These are phyloP conservation scores for Mucor racemosus DNA, from an alignment of 371 early-diverging fungal genomes.

Conservation along the genomic window DNA sequence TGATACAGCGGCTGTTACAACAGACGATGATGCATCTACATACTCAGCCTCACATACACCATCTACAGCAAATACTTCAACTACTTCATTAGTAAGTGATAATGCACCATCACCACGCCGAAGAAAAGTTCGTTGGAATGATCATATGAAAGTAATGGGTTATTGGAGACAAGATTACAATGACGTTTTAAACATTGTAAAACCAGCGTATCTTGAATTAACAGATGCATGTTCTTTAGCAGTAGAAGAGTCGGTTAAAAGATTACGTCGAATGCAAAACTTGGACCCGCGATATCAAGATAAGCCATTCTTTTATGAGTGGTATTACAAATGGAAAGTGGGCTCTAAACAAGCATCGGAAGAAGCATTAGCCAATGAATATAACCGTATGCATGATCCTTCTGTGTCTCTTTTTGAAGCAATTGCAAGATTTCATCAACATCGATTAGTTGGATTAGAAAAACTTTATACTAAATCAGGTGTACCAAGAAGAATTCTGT, in stretches of 20 bases:
- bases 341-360: conserved; percentile 9
- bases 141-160: conserved; percentile 29
- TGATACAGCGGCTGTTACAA: not conserved
- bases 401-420: conserved; percentile 37
- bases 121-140: conserved; percentile 24
- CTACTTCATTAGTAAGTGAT: conserved; percentile 2
- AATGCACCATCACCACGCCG: not conserved
- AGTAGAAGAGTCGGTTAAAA: conserved; percentile 31
- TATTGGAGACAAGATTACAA: conserved; percentile 40
- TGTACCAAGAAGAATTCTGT: conserved; percentile 43
- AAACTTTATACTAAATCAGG: conserved; percentile 31
- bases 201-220: conserved; percentile 39
- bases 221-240: conserved; percentile 43
- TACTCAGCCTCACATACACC: conserved; percentile 3
- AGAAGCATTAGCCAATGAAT: conserved; percentile 12
- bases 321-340: conserved; percentile 28
- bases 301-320: conserved; percentile 37
- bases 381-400: conserved; percentile 33
- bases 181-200: conserved; percentile 23
- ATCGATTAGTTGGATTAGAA: conserved; percentile 39
- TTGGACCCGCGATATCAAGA: conserved; percentile 43
- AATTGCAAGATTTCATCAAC: conserved; percentile 37
- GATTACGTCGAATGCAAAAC: conserved; percentile 37
- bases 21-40: conserved; percentile 6
- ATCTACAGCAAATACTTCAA: conserved; percentile 1